Evolutionary conservation across 2,329 filamentous ascomycete genomes (phyloP).

Genomic region (Pestalotiopsis sp.): DNA sequence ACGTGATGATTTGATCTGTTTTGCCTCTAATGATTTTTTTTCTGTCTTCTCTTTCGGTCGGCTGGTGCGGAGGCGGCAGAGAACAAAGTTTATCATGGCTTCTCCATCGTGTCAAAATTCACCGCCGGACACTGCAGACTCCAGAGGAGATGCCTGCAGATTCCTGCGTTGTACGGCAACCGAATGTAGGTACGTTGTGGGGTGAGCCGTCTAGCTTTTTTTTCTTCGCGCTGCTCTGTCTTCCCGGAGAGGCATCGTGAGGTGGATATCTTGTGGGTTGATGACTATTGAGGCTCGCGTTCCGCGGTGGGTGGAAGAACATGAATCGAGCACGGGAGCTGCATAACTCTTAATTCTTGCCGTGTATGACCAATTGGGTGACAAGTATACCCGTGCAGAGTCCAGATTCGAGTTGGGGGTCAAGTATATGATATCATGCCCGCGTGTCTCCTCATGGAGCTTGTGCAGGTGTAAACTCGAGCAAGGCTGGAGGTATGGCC

Average conservation of each 20-base stretch:
- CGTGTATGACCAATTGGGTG: not conserved
- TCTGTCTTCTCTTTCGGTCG: not conserved
- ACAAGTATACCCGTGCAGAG: not conserved
- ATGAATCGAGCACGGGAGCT: not conserved
- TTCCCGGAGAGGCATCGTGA: conserved; percentile 4
- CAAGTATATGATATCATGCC: not conserved
- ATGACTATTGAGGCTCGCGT: conserved; percentile 2
- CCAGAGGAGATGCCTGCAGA: conserved; percentile 1
- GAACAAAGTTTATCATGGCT: not conserved
- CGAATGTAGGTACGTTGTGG: not conserved
- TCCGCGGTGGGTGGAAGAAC: conserved; percentile 5
- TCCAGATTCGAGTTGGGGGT: not conserved
- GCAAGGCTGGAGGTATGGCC: not conserved
- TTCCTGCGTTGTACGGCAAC: conserved; percentile 8
- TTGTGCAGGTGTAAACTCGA: not conserved
- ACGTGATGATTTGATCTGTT: not conserved
- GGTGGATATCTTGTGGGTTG: conserved; percentile 1
- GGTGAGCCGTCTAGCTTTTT: conserved; percentile 2
- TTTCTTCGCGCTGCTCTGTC: not conserved
- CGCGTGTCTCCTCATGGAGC: not conserved
- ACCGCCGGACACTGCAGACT: not conserved
- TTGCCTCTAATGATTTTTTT: too few species aligned
- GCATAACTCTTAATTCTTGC: not conserved
- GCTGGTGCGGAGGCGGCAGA: not conserved
- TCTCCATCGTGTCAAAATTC: not conserved